phyloP scores from a whole-genome alignment of 192 early-diverging fungal genomes.

The Gigaspora rosea region DNA sequence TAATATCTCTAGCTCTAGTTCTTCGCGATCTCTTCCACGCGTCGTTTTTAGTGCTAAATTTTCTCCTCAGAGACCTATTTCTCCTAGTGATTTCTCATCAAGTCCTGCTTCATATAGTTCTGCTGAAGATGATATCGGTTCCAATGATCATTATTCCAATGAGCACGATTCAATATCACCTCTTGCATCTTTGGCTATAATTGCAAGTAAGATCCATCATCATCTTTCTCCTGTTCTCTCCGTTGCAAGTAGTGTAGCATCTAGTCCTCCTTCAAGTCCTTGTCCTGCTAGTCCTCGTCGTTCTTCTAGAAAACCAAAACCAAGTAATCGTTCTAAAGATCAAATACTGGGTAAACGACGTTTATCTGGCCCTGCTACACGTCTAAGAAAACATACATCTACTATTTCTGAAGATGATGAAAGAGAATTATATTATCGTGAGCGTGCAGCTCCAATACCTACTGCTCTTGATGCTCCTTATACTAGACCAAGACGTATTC shows the following conservation, averaged over 20 bases:
- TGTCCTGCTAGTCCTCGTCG: constrained; percentile 10
- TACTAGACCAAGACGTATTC: constrained; percentile 4
- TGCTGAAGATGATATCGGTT: constrained; percentile 22
- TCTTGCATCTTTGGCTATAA: neutral
- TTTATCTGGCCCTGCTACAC: constrained; percentile 28
- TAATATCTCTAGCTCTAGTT: neutral
- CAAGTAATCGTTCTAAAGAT: constrained; percentile 21
- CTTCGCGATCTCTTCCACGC: neutral
- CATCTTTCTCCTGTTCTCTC: neutral
- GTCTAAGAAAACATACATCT: constrained; percentile 14
- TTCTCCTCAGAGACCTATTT: constrained; percentile 8
- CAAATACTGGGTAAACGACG: constrained; percentile 30
- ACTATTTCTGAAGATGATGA: constrained; percentile 22
- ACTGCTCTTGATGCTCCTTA: neutral
- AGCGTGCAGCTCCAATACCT: constrained; percentile 17
- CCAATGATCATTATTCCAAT: no score
- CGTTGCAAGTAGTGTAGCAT: neutral
- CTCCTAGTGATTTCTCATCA: constrained; percentile 27
- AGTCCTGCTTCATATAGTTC: constrained; percentile 31
- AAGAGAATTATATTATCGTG: constrained; percentile 23
- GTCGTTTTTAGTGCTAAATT: constrained; percentile 9
- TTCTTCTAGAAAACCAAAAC: constrained; percentile 22
- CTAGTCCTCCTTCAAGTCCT: constrained; percentile 9
- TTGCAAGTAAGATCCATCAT: neutral
- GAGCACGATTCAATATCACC: neutral